Percentiles rank a stretch among this genome's conserved stretches.
Conservation (phyloP, 202 grass and related monocot genomes). For the Panicum virgatum region DNA sequence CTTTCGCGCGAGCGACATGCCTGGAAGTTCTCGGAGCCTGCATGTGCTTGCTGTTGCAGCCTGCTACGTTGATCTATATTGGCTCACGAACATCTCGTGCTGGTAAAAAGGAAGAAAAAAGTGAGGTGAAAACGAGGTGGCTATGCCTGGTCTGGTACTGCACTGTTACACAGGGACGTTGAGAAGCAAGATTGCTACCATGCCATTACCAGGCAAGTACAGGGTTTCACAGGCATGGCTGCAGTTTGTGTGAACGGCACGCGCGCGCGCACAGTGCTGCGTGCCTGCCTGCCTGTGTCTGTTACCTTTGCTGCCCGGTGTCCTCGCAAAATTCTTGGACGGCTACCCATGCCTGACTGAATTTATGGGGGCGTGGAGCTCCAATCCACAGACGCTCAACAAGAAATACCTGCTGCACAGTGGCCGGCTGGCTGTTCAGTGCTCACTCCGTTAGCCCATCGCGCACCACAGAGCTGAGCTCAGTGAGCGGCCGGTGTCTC, state of each 20-base stretch:
- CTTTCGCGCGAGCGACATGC: slow-evolving; percentile 26
- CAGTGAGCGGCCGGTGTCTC: not conserved
- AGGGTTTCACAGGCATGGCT: not conserved
- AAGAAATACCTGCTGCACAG: slow-evolving; percentile 21
- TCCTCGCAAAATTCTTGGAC: slow-evolving; percentile 28
- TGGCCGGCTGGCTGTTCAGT: not conserved
- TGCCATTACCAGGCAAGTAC: not conserved
- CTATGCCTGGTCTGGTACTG: not conserved
- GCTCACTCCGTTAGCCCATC: not conserved
- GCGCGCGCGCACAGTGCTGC: not conserved
- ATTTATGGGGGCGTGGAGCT: slow-evolving; percentile 32
- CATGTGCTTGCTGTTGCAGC: no score
- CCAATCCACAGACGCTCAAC: slow-evolving; percentile 17
- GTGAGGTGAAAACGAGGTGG: slow-evolving; percentile 6
- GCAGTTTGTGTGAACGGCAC: slow-evolving; percentile 4
- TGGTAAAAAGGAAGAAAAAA: not conserved
- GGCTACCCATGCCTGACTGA: slow-evolving; percentile 34
- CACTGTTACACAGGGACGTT: not conserved
- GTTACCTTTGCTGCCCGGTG: slow-evolving; percentile 18
- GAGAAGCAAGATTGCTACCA: not conserved
- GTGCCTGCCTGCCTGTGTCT: slow-evolving; percentile 16
- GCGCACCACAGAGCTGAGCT: not conserved
- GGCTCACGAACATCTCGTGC: not conserved
- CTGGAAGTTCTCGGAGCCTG: not conserved
- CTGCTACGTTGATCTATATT: not conserved